Evolutionary conservation across 2,329 filamentous ascomycete genomes (phyloP), one percentile per base, ranked within the genome.

Genomic region (Aspergillus sp.): DNA sequence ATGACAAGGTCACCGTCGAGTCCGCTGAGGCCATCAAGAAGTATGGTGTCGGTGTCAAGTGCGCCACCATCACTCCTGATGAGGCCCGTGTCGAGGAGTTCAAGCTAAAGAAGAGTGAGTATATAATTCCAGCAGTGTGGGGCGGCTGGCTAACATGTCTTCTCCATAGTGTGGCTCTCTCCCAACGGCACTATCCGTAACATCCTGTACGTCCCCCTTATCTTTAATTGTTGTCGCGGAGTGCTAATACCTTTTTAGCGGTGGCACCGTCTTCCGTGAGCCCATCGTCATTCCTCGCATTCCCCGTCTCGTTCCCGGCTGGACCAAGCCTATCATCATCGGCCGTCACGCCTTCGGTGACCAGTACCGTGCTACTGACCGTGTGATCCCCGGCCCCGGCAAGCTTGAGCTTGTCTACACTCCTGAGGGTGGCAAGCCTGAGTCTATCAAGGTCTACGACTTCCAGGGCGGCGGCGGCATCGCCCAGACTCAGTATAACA

Each of bases 281-380:
- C 95, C 95, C 69, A 99, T 99, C 70, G 91, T 99, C 73, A 98
- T 99, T 70, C 89, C 90, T 67, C 86, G 88, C 71, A 91, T 99
- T 64, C 95, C 95, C 58, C 90, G 93, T 70, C 87, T 99, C 57
- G 91, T 99, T 52, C 92, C 91, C 48, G 92, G 93, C 78, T 99
- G 95, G 95, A 93, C 96, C 84, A 93, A 97, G 82, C 92, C 95
- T 76, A 99, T 99, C 79, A 95, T 98, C 76, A 98, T 99, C 75
- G 95, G 95, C 68, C 92, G 95, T 77, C 95, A 99, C 79, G 95
- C 95, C 64, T 97, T 97, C 73, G 95, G 95, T 73, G 95, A 98
- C 81, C 95, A 99, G 81, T 99, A 99, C 84, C 89, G 93, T 63
- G 95, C 95, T 68, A 96, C 96, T 80, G 95, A 99, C 82, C 81